Evolutionary conservation across 2,329 filamentous ascomycete species (phyloP), one percentile per base, ranked within the genome.

Genomic region (Fusarium xyrophilum): DNA sequence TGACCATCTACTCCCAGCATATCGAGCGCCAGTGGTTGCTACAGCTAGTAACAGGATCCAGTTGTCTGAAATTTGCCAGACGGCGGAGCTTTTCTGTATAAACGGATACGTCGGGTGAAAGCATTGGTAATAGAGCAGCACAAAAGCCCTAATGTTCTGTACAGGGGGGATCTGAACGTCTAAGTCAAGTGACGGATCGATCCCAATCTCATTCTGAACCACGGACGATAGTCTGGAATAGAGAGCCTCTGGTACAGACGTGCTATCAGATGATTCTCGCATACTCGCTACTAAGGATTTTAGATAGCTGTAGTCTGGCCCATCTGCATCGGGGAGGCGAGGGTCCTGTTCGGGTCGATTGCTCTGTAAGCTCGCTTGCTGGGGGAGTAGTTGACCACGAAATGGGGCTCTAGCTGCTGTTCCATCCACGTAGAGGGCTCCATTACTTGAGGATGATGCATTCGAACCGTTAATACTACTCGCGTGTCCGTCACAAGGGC

Each of bases 41-140:
- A 63, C 50, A 35, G 60, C 60, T 7, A 63, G 21, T 17, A 63
- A 35, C 3, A 63, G 36, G 13, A 63, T 28, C 60, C 60, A 64
- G 12, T 36, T 43, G 3, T 23, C 39, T 10, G 27, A 13, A 28
- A 38, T 23, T 30, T 38, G 38, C 61, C 58, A 64, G 25, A 46
- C 13, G 10, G 52, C 51, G 38, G 58, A n/a, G 11, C 27, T 48
- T 27, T 56, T 32, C 17, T 43, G 67, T 5, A 70, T 7, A 56
- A 70, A 68, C 7, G 68, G 68, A 43, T 70, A 70, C 19, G 47
- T 46, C 6, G 55, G 60, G 28, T 70, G 68, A 12, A 70, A 70
- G 13, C 42, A 54, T 19, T 62, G 50, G 48, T 65, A 70, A 23
- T 70, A 70, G 15, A 70, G 39, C 8, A 50, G 38, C 14, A 55